These are phyloP conservation scores for Clarireedia hainanense DNA, from an alignment of 2,329 filamentous ascomycete species.

Conservation along the genomic window DNA sequence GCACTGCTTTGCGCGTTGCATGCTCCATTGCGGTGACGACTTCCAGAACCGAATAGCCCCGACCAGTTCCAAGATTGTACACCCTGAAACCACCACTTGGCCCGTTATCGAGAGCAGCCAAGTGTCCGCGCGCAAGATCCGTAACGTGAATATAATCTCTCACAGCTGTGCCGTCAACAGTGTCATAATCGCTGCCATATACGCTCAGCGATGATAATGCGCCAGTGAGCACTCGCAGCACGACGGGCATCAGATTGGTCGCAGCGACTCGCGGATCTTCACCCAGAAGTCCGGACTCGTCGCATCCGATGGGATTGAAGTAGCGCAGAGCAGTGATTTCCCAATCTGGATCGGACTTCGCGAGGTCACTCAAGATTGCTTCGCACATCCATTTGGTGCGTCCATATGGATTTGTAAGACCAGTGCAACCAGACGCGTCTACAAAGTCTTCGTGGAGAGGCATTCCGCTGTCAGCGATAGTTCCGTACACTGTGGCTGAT, in stretches of 20 bases:
- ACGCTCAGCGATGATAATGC: constrained; percentile 46
- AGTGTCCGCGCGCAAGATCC: constrained; percentile 56
- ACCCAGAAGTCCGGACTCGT: constrained; percentile 54
- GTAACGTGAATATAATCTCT: constrained; percentile 62
- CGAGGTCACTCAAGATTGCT: constrained; percentile 55
- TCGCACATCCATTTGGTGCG: constrained; percentile 62
- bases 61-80: constrained; percentile 41
- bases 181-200: constrained; percentile 59
- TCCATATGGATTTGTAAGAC: constrained; percentile 58
- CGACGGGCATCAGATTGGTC: constrained; percentile 57
- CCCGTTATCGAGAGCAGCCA: constrained; percentile 43
- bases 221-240: constrained; percentile 53
- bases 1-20: constrained; percentile 32
- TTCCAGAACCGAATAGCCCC: constrained; percentile 38
- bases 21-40: constrained; percentile 35
- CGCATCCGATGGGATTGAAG: constrained; percentile 61
- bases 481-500: constrained; percentile 60
- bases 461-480: constrained; percentile 40
- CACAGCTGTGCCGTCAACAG: constrained; percentile 56
- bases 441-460: constrained; percentile 47
- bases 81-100: constrained; percentile 32
- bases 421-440: constrained; percentile 41
- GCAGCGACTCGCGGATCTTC: constrained; percentile 55
- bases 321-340: constrained; percentile 56
- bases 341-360: constrained; percentile 52